phyloP scores from a whole-genome alignment of 495 filamentous ascomycete species.

The Neurospora africana region DNA sequence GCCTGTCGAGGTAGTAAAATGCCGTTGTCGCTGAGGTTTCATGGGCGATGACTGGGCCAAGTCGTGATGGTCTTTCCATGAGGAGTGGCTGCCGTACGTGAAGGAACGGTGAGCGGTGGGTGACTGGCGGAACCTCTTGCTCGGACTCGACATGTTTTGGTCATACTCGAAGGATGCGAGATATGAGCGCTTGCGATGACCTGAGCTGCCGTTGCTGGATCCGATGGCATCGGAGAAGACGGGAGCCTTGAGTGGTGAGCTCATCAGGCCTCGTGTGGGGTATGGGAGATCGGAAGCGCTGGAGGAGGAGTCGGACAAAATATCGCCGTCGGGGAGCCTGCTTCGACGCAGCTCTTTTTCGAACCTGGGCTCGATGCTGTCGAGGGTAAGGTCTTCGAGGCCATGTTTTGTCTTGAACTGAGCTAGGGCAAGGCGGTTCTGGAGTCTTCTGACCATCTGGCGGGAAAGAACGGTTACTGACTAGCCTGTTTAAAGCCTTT shows the following conservation, averaged over 20 bases:
- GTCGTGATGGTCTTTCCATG: slow-evolving; percentile 65
- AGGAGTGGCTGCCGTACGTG: slow-evolving; percentile 38
- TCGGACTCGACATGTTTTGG: slow-evolving; percentile 34
- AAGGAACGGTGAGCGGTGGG: slow-evolving; percentile 49
- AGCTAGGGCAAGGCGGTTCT: slow-evolving; percentile 87
- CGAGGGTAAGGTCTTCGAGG: slow-evolving; percentile 66
- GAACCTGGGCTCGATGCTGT: slow-evolving; percentile 60
- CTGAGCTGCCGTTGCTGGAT: slow-evolving; percentile 43
- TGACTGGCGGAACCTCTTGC: slow-evolving; percentile 61
- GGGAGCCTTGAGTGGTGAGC: slow-evolving; percentile 55
- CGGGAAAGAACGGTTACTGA: slow-evolving; percentile 7
- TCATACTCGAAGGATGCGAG: slow-evolving; percentile 35
- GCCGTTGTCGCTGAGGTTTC: slow-evolving; percentile 50
- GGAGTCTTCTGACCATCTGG: slow-evolving; percentile 82
- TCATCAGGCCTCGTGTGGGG: slow-evolving; percentile 42
- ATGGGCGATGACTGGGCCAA: slow-evolving; percentile 77
- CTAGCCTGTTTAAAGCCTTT: not conserved
- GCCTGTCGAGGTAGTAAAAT: slow-evolving; percentile 51
- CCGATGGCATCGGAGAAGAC: slow-evolving; percentile 59
- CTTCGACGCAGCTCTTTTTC: slow-evolving; percentile 63
- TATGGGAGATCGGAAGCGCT: slow-evolving; percentile 52
- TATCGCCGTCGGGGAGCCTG: slow-evolving; percentile 50
- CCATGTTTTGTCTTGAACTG: slow-evolving; percentile 95
- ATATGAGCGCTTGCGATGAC: slow-evolving; percentile 48
- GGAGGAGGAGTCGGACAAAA: slow-evolving; percentile 72